Evolutionary conservation across 306 rosid genomes (phyloP), one percentile per base, ranked within the genome.

Genomic region (Mimosa pudica): DNA sequence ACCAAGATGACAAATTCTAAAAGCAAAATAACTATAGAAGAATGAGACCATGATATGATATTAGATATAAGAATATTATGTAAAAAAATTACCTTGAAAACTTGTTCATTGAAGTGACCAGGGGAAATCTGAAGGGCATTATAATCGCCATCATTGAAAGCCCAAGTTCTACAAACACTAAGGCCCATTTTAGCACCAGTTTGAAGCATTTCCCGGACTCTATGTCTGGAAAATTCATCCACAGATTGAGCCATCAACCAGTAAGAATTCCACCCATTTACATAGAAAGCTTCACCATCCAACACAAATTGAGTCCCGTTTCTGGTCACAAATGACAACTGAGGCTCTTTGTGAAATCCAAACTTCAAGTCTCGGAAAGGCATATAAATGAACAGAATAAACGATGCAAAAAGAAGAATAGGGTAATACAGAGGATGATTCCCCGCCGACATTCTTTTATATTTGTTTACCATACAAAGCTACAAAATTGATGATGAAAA

Each of bases 111-210:
- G 77, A 90, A 95, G 33, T 18, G 88, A 79, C 99, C 98, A 13
- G 96, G 99, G 70, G 96, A 90, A 85, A 83, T 82, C 89, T 95
- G 99, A 60, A 95, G 98, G 78, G 99, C 94, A 80, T 95, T 86
- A 83, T 95, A 90, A 52, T 79, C 89, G 33, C 99, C 99, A 47
- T 95, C 99, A 79, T 90, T 95, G 76, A 95, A 95, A 0, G 97
- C 99, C 99, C 99, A 95, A 87, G 99, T 91, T 77, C 99, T 71
- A 80, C 99, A 95, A 62, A 95, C 96, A 5, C 98, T 93, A 77
- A 95, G 94, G 80, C 99, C 99, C 97, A 95, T 95, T 81, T 88
- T 89, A 0, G 94, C 88, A 16, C 94, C 97, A 6, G 85, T 89
- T 77, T 86, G 87, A 80, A 95, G 74, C 85, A 95, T 93, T 78